Percentiles rank a stretch among this genome's conserved stretches.
Evolutionary conservation across 352 stramenopile species (phyloP).

Genomic region (Phytophthora fragariaefolia): DNA sequence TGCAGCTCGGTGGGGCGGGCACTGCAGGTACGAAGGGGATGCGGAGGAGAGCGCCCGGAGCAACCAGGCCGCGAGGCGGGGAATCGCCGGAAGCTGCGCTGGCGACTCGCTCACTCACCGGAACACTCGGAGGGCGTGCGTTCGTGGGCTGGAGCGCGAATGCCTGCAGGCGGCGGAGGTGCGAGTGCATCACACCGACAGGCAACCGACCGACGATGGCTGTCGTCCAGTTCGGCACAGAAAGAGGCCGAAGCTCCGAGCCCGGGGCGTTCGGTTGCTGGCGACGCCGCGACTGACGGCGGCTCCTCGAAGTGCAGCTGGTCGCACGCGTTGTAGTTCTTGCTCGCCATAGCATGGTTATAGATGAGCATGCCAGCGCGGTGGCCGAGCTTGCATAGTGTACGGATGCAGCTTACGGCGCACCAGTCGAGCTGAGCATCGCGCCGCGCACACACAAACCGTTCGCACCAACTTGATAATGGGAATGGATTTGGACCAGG

Average conservation of each 20-base stretch:
- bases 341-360: too few relatives aligned
- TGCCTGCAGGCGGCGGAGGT: constrained; percentile 13
- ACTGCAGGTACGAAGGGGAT: neutral
- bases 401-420: too few relatives aligned
- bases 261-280: constrained; percentile 14
- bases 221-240: constrained; percentile 36
- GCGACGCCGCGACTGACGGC: constrained; percentile 14
- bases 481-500: too few relatives aligned
- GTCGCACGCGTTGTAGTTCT: too few relatives aligned
- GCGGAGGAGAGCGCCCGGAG: neutral
- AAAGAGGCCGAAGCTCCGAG: constrained; percentile 32
- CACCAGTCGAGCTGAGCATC: too few relatives aligned
- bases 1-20: neutral
- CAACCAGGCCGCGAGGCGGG: neutral
- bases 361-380: too few relatives aligned
- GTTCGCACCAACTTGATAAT: too few relatives aligned
- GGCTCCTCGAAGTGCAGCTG: too few relatives aligned
- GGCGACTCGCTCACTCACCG: constrained; percentile 18
- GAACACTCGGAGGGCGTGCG: constrained; percentile 23
- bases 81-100: constrained; percentile 21
- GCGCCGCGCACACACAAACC: too few relatives aligned
- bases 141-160: constrained; percentile 27
- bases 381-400: too few relatives aligned
- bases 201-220: constrained; percentile 28
- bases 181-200: constrained; percentile 27